Evolutionary conservation across 176 grass and related monocot genomes (phyloP), one percentile per base, ranked within the genome.

Genomic region (Melocanna baccifera): DNA sequence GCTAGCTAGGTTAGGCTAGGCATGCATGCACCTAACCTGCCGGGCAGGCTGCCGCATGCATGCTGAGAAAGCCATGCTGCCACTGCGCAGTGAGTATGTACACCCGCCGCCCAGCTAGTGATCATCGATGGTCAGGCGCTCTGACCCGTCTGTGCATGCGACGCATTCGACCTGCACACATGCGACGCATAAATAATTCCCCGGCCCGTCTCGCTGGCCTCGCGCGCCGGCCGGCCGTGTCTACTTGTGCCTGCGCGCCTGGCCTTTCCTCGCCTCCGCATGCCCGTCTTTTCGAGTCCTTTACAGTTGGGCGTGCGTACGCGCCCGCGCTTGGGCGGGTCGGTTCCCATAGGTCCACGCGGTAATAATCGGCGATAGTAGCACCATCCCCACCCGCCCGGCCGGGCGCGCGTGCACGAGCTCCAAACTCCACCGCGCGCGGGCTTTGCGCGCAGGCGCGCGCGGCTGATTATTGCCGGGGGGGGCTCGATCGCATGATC

Each of bases 11-110:
- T 13, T 23, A 79, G 41, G 29, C 6, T n/a, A 22, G 7, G 67
- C 67, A 58, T 82, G 79, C 79, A 57, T 82, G 53, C 67, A 8
- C 77, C 62, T 1, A 50, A n/a, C 61, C 12, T 11, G 77, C 26
- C 10, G 28, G 61, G 59, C 76, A 78, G 58, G 15, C 34, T 16
- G 29, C 29, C 18, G 77, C 77, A 66, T 67, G 43, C 43, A 67
- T 67, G 77, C 76, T 7, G 76, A 20, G 76, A 47, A 78, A 30
- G 58, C 45, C 52, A 41, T 25, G 34, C 73, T n/a, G 76, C 28
- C 6, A 50, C 61, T 22, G 42, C 28, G 19, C 77, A 66, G 61
- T 6, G 30, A 47, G 40, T 41, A 9, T 9, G 40, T 41, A 15
- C 59, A 9, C 25, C 19, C 14, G 59, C 9, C 28, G 9, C 37